These are phyloP conservation scores for Yamadazyma ubonensis DNA, from an alignment of 805 yeast genomes.

Conservation along the genomic window DNA sequence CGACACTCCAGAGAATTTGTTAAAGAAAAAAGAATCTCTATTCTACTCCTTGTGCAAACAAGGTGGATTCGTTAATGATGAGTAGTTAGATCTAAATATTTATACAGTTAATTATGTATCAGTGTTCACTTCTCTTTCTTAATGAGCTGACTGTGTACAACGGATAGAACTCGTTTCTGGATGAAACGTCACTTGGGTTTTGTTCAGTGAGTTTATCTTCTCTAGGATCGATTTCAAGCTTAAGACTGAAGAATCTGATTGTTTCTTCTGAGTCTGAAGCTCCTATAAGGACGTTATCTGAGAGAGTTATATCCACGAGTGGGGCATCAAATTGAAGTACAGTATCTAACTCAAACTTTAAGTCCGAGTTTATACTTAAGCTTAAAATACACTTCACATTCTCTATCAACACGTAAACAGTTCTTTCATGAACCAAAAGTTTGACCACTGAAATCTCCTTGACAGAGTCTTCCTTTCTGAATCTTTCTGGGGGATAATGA, in stretches of 20 bases:
- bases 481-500: constrained; percentile 66
- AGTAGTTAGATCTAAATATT: constrained; percentile 10
- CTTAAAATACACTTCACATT: constrained; percentile 47
- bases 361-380: constrained; percentile 27
- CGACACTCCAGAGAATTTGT: constrained; percentile 65
- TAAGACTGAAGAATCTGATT: constrained; percentile 16
- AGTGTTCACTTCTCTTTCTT: constrained; percentile 66
- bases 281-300: constrained; percentile 24
- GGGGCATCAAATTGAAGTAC: constrained; percentile 24
- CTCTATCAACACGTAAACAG: constrained; percentile 47
- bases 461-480: constrained; percentile 50
- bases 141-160: constrained; percentile 49
- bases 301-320: constrained; percentile 27
- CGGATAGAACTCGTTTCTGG: constrained; percentile 43
- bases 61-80: constrained; percentile 57
- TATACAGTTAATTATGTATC: constrained; percentile 11
- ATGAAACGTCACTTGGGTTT: constrained; percentile 32
- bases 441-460: constrained; percentile 52
- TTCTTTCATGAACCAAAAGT: constrained; percentile 21
- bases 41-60: constrained; percentile 81
- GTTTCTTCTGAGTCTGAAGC: constrained; percentile 32
- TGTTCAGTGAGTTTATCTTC: constrained; percentile 19
- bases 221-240: too few species aligned
- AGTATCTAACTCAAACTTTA: constrained; percentile 27
- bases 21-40: constrained; percentile 63